phyloP scores from a whole-genome alignment of 768 basidiomycete genomes.

The Leccinum subgranulosum region DNA sequence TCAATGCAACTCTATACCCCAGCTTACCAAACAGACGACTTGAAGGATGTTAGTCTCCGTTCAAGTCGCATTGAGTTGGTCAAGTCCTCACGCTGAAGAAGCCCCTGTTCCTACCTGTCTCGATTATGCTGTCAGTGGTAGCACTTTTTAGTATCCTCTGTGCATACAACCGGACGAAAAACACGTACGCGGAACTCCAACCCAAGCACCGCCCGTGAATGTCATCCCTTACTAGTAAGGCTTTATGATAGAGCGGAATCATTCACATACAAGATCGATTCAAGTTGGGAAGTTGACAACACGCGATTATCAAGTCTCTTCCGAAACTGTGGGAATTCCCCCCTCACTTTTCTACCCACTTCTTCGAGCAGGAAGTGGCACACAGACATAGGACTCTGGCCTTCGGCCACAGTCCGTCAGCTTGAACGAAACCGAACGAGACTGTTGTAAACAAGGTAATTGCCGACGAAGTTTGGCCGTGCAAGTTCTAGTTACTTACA shows the following conservation, averaged over 20 bases:
- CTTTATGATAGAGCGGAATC: not conserved
- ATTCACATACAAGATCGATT: not conserved
- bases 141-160: not conserved
- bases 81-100: conserved; percentile 48
- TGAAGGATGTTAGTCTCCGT: conserved; percentile 1
- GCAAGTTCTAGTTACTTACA: no score
- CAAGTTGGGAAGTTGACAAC: not conserved
- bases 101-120: conserved; percentile 51
- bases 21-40: conserved; percentile 59
- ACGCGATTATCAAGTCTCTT: not conserved
- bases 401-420: not conserved
- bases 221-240: not conserved
- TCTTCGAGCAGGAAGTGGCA: not conserved
- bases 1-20: conserved; percentile 65
- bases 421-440: not conserved
- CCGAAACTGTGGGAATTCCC: no score
- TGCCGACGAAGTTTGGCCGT: no score
- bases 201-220: not conserved
- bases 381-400: not conserved
- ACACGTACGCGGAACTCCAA: not conserved
- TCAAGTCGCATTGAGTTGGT: not conserved
- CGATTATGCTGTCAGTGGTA: not conserved
- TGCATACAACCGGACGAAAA: not conserved
- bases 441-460: no score
- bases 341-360: no score